Evolutionary conservation across 331 rosid genomes (phyloP), one percentile per base, ranked within the genome.

Genomic region (Telfairia occidentalis): DNA sequence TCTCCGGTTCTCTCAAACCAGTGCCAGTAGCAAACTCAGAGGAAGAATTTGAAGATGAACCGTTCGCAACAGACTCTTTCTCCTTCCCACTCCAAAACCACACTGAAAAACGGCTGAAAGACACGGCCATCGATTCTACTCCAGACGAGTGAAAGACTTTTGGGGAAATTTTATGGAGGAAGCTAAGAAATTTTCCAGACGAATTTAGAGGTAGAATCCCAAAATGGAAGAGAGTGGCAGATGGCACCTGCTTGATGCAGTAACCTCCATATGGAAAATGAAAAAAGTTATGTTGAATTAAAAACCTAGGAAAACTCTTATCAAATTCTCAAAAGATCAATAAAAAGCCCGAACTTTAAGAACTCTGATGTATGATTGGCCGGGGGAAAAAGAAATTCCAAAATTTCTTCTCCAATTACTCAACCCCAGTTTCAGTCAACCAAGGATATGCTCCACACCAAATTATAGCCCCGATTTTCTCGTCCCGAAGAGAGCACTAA

Each of bases 81-180:
- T 91, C 97, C 69, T 89, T 94, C 81, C 91, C 84, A 79, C 94
- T 84, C 89, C 90, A 86, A 74, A 88, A 83, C 86, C 96, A 86
- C 85, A 89, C 76, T 5, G 98, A 84, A 32, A 94, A 75, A 74
- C 89, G 91, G 64, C 89, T 76, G 37, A 94, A 83, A 71, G 96
- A 89, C 75, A 91, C 87, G 13, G 91, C 92, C 98, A 92, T 92
- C 76, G 61, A 84, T 76, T 42, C 30, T 16, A 35, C 54, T 40
- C 76, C 37, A 2, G 67, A 24, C 13, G 29, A 71, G 61, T 67
- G 70, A 83, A 81, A 3, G 48, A 81, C 54, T 78, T 78, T 78
- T 26, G 58, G 79, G 75, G 79, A 78, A 79, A 75, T 54, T 60
- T 30, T 42, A 12, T 1, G 0, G 28, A 13, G 37, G 23, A 24